Evolutionary conservation across 805 yeast species (phyloP).

Genomic region (Zygoascus bituminiphila): DNA sequence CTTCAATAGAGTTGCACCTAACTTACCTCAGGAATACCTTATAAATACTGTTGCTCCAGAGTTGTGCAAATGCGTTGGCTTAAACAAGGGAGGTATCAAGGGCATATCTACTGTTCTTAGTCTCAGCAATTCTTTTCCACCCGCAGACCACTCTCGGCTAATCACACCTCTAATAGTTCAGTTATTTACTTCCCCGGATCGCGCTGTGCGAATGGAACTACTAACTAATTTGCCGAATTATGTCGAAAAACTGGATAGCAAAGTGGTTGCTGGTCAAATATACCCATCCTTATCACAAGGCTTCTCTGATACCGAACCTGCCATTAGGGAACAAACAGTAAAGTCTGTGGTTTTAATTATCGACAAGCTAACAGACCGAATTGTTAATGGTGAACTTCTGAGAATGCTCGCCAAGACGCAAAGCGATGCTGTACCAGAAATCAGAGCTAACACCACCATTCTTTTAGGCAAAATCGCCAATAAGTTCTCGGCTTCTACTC

Average conservation of each 20-base stretch:
- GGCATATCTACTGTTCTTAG: slow-evolving; percentile 26
- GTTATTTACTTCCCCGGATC: slow-evolving; percentile 58
- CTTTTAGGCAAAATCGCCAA: slow-evolving; percentile 59
- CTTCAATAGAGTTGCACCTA: slow-evolving; percentile 24
- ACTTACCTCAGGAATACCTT: slow-evolving; percentile 42
- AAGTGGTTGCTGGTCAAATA: slow-evolving; percentile 60
- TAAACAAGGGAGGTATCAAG: slow-evolving; percentile 26
- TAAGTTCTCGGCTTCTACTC: slow-evolving; percentile 44
- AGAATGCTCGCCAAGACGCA: slow-evolving; percentile 76
- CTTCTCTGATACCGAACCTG: slow-evolving; percentile 71
- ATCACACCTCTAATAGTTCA: slow-evolving; percentile 58
- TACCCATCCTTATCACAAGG: slow-evolving; percentile 70
- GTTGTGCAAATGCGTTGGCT: slow-evolving; percentile 35
- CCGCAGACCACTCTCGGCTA: slow-evolving; percentile 31
- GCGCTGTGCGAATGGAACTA: slow-evolving; percentile 68
- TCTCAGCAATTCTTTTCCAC: slow-evolving; percentile 20
- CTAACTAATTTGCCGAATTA: slow-evolving; percentile 54
- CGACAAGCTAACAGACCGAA: slow-evolving; percentile 63
- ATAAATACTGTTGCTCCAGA: slow-evolving; percentile 66
- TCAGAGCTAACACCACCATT: slow-evolving; percentile 68
- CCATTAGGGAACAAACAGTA: slow-evolving; percentile 74
- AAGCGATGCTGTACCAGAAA: slow-evolving; percentile 64
- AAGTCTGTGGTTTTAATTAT: slow-evolving; percentile 53
- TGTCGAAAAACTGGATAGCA: slow-evolving; percentile 41
- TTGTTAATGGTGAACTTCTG: slow-evolving; percentile 76